Evolutionary conservation across 2,329 filamentous ascomycete species (phyloP).

Genomic region (Clonostachys byssicola): DNA sequence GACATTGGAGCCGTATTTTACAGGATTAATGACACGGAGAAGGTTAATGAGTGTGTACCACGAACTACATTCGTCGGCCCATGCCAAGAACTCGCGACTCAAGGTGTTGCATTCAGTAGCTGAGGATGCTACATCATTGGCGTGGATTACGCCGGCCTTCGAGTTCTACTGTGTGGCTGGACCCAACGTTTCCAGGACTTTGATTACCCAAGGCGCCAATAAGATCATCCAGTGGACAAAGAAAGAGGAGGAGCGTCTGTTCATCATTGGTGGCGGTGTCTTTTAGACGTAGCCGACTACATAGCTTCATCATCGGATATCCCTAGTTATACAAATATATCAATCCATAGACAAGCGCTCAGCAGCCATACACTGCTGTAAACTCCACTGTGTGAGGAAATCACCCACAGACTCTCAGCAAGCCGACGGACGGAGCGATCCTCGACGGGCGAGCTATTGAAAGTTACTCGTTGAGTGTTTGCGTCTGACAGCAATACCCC

Average conservation of each 20-base stretch:
- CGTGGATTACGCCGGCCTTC: slow-evolving; percentile 87
- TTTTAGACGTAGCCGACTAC: slow-evolving; percentile 33
- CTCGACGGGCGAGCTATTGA: no score
- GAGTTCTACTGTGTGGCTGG: slow-evolving; percentile 95
- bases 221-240: slow-evolving; percentile 89
- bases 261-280: slow-evolving; percentile 97
- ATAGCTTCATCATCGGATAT: neutral
- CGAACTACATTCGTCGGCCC: slow-evolving; percentile 77
- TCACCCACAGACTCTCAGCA: no score
- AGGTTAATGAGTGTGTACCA: slow-evolving; percentile 82
- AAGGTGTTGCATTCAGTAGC: slow-evolving; percentile 81
- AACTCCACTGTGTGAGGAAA: no score
- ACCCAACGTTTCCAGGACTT: slow-evolving; percentile 58
- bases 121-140: slow-evolving; percentile 73
- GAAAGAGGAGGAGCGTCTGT: slow-evolving; percentile 86
- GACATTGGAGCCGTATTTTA: slow-evolving; percentile 68
- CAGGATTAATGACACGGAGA: slow-evolving; percentile 52
- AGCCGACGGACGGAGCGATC: no score
- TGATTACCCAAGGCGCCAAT: slow-evolving; percentile 81
- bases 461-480: no score
- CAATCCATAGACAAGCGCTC: neutral
- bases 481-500: no score
- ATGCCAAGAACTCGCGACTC: slow-evolving; percentile 76
- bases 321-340: neutral
- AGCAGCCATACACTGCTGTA: neutral